phyloP scores from a whole-genome alignment of 306 rosid genomes.

The Lathyrus oleraceus region DNA sequence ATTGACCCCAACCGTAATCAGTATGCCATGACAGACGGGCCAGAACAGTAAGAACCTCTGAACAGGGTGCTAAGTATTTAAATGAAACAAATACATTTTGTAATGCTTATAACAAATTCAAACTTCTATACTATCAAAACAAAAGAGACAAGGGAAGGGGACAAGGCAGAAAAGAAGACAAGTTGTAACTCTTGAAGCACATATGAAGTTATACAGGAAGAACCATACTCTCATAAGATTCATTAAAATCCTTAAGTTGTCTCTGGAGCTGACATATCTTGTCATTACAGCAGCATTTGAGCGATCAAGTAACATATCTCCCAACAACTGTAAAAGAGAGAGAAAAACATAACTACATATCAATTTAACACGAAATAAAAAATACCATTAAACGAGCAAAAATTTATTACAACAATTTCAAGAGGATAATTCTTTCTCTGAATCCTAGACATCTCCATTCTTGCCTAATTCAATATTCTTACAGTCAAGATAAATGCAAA shows the following conservation, averaged over 20 bases:
- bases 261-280: conserved; percentile 86
- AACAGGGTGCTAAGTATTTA: not conserved
- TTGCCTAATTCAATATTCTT: conserved; percentile 11
- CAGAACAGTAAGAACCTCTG: not conserved
- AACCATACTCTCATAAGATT: conserved; percentile 82
- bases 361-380: conserved; percentile 13
- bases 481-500: conserved; percentile 13
- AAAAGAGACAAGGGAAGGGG: not conserved
- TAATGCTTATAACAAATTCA: not conserved
- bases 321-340: conserved; percentile 67
- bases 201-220: conserved; percentile 28
- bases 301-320: conserved; percentile 86
- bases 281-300: conserved; percentile 86
- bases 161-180: conserved; percentile 1
- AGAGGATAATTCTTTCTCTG: not conserved
- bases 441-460: conserved; percentile 19
- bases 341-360: conserved; percentile 30
- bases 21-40: not conserved
- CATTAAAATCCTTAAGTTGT: conserved; percentile 89
- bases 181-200: not conserved
- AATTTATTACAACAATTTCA: conserved; percentile 29
- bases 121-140: not conserved
- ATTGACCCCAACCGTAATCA: no score
- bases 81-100: conserved; percentile 17
- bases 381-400: not conserved